phyloP scores from a whole-genome alignment of 148 eudicot species.

The Spergularia marina region DNA sequence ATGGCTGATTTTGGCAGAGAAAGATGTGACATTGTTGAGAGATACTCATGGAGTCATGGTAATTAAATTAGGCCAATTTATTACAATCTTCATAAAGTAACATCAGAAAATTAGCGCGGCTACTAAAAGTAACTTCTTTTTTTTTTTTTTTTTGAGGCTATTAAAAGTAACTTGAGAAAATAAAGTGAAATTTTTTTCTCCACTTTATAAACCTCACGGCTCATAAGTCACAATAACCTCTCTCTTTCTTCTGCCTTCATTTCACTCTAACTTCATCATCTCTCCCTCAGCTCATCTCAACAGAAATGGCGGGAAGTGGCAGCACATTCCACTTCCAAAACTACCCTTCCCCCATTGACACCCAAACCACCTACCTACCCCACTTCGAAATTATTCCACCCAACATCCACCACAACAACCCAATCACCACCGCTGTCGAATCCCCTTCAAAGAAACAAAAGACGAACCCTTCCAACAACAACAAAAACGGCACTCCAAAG shows the following conservation, averaged over 20 bases:
- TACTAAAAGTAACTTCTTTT: too few species aligned
- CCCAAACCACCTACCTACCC: not conserved
- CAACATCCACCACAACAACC: not conserved
- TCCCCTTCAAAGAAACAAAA: slow-evolving; percentile 11
- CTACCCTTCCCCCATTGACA: not conserved
- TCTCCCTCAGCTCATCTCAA: not conserved
- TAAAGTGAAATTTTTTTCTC: too few species aligned
- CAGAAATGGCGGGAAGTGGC: not conserved
- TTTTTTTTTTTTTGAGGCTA: too few species aligned
- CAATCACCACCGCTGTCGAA: not conserved
- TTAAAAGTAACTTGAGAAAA: too few species aligned
- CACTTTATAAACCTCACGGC: not conserved
- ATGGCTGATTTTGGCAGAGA: too few species aligned
- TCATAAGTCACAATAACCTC: not conserved
- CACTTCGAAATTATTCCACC: not conserved
- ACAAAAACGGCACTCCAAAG: not conserved
- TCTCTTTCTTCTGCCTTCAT: not conserved
- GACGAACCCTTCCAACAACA: not conserved
- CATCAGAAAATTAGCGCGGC: too few species aligned
- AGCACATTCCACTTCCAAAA: not conserved
- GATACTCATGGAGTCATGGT: too few species aligned
- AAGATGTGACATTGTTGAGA: too few species aligned
- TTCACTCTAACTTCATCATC: not conserved
- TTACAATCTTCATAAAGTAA: too few species aligned
- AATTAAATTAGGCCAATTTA: too few species aligned